Percentiles rank a stretch among this genome's conserved stretches.
Conservation (phyloP, 768 basidiomycete species). For the Serpula lacrymans region DNA sequence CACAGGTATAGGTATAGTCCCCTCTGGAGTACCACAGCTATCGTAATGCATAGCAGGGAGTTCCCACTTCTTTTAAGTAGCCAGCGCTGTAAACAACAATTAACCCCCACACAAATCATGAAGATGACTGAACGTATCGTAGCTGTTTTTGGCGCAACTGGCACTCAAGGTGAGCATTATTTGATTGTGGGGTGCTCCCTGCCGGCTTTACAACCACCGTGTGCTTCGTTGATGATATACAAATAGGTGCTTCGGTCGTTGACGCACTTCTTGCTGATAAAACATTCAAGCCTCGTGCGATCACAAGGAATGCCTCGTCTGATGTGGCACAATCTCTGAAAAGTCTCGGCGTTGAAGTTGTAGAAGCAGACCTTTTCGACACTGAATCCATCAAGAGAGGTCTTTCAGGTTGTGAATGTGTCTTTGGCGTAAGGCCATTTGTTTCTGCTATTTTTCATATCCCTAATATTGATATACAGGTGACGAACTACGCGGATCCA, state of each 20-base stretch:
- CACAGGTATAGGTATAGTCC: no score
- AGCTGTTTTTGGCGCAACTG: no score
- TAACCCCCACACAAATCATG: no score
- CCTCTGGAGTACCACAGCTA: no score
- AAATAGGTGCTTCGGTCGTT: slow-evolving; percentile 11
- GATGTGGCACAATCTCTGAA: slow-evolving; percentile 8
- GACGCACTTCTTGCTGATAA: slow-evolving; percentile 19
- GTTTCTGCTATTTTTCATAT: neutral
- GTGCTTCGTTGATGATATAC: no score
- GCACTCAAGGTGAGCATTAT: no score
- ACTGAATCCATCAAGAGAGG: slow-evolving; percentile 9
- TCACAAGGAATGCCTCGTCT: slow-evolving; percentile 20
- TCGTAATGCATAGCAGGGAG: no score
- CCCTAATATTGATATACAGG: neutral
- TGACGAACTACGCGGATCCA: neutral
- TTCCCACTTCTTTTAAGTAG: no score
- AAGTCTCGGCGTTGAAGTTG: slow-evolving; percentile 5
- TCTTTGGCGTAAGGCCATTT: slow-evolving; percentile 15
- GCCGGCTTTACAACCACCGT: no score
- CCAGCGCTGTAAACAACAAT: no score
- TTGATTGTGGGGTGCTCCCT: no score
- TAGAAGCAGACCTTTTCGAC: slow-evolving; percentile 7
- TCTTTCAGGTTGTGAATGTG: slow-evolving; percentile 17
- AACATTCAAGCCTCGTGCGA: slow-evolving; percentile 19
- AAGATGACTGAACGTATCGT: no score